Evolutionary conservation across 139 green algal genomes (phyloP).

Genomic region (Gonium pectorale): DNA sequence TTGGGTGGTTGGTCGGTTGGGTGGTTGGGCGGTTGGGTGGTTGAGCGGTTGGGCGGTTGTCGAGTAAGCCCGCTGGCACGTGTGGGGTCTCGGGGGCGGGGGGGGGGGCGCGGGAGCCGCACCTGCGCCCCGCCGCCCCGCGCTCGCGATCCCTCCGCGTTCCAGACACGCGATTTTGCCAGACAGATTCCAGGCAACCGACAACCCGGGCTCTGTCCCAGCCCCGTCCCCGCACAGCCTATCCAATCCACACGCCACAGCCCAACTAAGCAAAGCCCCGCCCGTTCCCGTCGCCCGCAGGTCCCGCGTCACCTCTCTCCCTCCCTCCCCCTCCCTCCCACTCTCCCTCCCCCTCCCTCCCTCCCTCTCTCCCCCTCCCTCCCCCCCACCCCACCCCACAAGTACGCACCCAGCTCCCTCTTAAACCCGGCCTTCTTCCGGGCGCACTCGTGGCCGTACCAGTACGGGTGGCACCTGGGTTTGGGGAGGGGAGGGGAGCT

Average conservation of each 20-base stretch:
- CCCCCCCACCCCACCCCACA: neutral
- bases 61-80: neutral
- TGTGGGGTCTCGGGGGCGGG: too few species aligned
- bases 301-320: neutral
- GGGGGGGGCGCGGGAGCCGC: too few species aligned
- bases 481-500: neutral
- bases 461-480: constrained; percentile 58
- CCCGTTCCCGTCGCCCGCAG: too few species aligned
- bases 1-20: neutral
- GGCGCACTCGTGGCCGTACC: constrained; percentile 67
- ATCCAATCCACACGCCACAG: too few species aligned
- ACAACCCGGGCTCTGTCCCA: too few species aligned
- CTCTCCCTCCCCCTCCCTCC: neutral
- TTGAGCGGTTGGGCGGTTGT: neutral
- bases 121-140: too few species aligned
- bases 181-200: too few species aligned
- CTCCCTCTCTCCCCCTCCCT: neutral
- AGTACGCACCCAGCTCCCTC: constrained; percentile 35
- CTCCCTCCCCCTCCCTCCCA: neutral
- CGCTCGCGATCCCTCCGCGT: too few species aligned
- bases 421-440: constrained; percentile 40
- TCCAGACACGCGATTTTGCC: too few species aligned
- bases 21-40: neutral
- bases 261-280: too few species aligned
- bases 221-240: too few species aligned